Conservation (phyloP, 2,329 filamentous ascomycete species). For the Podosphaera xanthii region DNA sequence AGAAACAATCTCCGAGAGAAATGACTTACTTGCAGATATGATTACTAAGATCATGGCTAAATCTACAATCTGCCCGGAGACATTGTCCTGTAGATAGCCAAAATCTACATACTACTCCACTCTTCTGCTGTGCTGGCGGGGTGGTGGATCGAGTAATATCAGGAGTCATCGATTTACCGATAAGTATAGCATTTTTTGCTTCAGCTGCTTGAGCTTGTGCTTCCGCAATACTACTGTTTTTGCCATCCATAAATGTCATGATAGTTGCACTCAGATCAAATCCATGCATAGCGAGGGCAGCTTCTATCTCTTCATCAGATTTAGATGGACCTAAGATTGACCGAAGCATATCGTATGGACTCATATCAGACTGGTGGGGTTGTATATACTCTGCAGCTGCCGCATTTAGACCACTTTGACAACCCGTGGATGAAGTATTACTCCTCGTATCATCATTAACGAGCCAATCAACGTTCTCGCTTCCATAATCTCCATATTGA, state of each 20-base stretch:
- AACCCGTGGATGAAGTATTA: constrained; percentile 50
- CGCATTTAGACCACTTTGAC: constrained; percentile 50
- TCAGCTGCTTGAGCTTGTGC: constrained; percentile 26
- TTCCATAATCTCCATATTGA: constrained; percentile 74
- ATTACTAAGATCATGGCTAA: constrained; percentile 86
- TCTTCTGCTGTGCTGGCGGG: constrained; percentile 54
- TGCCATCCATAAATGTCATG: constrained; percentile 62
- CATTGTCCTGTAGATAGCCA: constrained; percentile 92
- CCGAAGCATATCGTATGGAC: constrained; percentile 88
- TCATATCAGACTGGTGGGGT: constrained; percentile 63
- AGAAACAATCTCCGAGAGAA: constrained; percentile 1
- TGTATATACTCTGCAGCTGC: constrained; percentile 60
- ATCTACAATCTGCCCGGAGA: constrained; percentile 82
- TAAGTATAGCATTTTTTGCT: constrained; percentile 43
- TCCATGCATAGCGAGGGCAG: constrained; percentile 66
- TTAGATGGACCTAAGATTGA: constrained; percentile 78
- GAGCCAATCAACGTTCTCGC: constrained; percentile 91
- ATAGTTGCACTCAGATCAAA: constrained; percentile 90
- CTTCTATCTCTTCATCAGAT: constrained; percentile 83
- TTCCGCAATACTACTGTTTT: constrained; percentile 27
- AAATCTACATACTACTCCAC: constrained; percentile 87
- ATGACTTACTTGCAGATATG: constrained; percentile 82
- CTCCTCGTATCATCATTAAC: constrained; percentile 69
- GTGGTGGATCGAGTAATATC: constrained; percentile 50
- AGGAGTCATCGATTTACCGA: constrained; percentile 74